Conservation (phyloP, 805 yeast genomes). For the Priceomyces fermenticarens region DNA sequence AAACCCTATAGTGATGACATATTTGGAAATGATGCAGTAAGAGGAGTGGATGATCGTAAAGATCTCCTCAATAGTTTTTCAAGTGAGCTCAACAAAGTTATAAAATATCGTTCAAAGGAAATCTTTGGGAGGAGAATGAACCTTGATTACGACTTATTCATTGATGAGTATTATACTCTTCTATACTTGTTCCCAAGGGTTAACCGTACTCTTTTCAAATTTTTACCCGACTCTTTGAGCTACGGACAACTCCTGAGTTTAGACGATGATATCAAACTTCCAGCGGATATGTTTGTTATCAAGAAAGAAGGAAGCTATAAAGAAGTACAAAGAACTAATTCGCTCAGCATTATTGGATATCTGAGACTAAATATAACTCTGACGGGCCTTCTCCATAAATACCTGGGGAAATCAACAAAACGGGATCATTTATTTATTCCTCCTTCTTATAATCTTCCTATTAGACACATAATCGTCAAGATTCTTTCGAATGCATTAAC, state of each 20-base stretch:
- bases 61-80: slow-evolving; percentile 13
- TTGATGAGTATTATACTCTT: slow-evolving; percentile 29
- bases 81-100: slow-evolving; percentile 10
- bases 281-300: not conserved
- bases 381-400: not conserved
- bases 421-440: slow-evolving; percentile 6
- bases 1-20: slow-evolving; percentile 7
- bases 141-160: slow-evolving; percentile 11
- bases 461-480: slow-evolving; percentile 12
- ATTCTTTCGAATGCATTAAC: slow-evolving; percentile 5
- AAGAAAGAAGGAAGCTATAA: not conserved
- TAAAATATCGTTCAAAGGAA: slow-evolving; percentile 10
- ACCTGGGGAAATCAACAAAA: not conserved
- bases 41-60: slow-evolving; percentile 6
- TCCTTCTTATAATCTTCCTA: slow-evolving; percentile 4
- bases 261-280: slow-evolving; percentile 2
- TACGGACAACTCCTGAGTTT: slow-evolving; percentile 17
- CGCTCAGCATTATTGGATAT: slow-evolving; percentile 1
- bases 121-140: slow-evolving; percentile 22
- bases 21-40: slow-evolving; percentile 3
- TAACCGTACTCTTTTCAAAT: slow-evolving; percentile 18
- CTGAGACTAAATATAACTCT: slow-evolving; percentile 1
- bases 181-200: slow-evolving; percentile 32
- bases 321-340: slow-evolving; percentile 2
- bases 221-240: slow-evolving; percentile 23